phyloP scores from a whole-genome alignment of 2,329 filamentous ascomycete species.

The Ceratocystis huliohia region DNA sequence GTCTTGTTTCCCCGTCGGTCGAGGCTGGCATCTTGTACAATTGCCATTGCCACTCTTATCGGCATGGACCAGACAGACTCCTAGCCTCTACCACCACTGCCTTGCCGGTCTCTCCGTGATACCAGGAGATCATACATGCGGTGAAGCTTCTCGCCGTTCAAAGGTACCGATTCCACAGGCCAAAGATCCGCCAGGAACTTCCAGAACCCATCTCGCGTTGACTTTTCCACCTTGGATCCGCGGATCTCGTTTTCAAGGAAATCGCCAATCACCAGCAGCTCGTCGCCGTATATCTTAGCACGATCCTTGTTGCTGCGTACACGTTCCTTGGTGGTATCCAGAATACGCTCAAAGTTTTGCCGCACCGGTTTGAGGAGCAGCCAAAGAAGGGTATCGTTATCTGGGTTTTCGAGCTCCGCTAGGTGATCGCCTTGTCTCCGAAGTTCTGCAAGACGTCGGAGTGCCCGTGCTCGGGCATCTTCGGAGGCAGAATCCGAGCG shows the following conservation, averaged over 20 bases:
- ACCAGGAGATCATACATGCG: conserved; percentile 35
- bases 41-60: no score
- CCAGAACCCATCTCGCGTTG: conserved; percentile 40
- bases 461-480: conserved; percentile 33
- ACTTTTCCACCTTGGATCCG: conserved; percentile 31
- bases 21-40: no score
- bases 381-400: conserved; percentile 38
- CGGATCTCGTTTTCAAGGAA: conserved; percentile 42
- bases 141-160: conserved; percentile 34
- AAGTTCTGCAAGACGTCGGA: conserved; percentile 33
- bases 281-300: conserved; percentile 47
- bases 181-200: conserved; percentile 36
- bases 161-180: conserved; percentile 31
- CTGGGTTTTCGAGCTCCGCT: conserved; percentile 35
- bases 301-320: conserved; percentile 51
- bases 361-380: conserved; percentile 45
- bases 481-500: conserved; percentile 26
- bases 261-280: conserved; percentile 49
- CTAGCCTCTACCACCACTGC: background rate
- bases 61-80: background rate
- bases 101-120: conserved; percentile 25
- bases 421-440: conserved; percentile 36
- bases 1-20: no score
- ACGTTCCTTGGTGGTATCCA: conserved; percentile 48
- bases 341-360: conserved; percentile 46